phyloP scores from a whole-genome alignment of 495 filamentous ascomycete genomes.

The Penicillium daleae region DNA sequence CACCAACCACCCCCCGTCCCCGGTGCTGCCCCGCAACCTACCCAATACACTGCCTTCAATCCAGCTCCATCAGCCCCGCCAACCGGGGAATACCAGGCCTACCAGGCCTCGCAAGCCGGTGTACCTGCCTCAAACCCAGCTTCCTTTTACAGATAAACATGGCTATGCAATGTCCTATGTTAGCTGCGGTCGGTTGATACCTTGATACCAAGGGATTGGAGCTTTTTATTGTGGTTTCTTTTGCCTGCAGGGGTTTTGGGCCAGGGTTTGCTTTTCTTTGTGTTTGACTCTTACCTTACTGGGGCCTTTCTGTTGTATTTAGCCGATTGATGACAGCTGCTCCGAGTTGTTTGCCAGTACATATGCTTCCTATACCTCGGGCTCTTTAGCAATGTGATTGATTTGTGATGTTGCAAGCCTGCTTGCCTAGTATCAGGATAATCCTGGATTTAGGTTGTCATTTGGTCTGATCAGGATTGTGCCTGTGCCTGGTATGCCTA shows the following conservation, averaged over 20 bases:
- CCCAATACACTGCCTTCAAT: slow-evolving; percentile 46
- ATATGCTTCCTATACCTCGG: slow-evolving; percentile 18
- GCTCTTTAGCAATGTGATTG: slow-evolving; percentile 4
- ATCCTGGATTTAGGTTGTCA: not conserved
- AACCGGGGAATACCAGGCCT: slow-evolving; percentile 54
- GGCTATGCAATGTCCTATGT: not conserved
- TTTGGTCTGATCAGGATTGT: not conserved
- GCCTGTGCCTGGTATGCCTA: not conserved
- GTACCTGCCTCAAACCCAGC: slow-evolving; percentile 43
- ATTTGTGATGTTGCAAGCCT: not conserved
- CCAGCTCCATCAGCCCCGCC: slow-evolving; percentile 40
- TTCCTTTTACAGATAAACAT: slow-evolving; percentile 46
- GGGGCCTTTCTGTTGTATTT: slow-evolving; percentile 20
- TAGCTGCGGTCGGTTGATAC: not conserved
- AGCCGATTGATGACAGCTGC: slow-evolving; percentile 14
- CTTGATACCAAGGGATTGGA: slow-evolving; percentile 2
- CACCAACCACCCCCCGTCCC: slow-evolving; percentile 51
- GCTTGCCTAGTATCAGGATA: not conserved
- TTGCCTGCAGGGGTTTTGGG: slow-evolving; percentile 5
- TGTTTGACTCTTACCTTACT: slow-evolving; percentile 2
- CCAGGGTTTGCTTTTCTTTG: not conserved
- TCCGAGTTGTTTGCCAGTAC: slow-evolving; percentile 11
- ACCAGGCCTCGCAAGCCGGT: slow-evolving; percentile 46
- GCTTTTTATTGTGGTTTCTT: not conserved
- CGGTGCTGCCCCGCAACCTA: slow-evolving; percentile 44